Evolutionary conservation across 345 rosid species (phyloP).

Genomic region (Kandelia obovata): DNA sequence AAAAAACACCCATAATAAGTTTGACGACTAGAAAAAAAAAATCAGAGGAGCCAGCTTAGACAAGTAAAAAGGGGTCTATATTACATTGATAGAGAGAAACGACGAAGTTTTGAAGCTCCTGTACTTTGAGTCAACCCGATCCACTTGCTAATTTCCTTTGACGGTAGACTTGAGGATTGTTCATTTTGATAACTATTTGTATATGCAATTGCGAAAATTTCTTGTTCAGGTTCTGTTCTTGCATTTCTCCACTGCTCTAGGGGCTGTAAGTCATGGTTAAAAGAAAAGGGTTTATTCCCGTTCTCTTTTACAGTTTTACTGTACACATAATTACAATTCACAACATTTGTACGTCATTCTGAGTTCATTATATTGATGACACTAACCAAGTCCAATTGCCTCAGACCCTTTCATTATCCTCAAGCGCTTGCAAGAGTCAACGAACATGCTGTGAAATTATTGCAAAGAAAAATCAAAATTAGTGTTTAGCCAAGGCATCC

Average conservation of each 20-base stretch:
- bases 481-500: neutral
- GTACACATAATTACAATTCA: neutral
- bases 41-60: too few relatives aligned
- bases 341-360: neutral
- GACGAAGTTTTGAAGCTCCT: too few relatives aligned
- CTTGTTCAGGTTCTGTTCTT: constrained; percentile 55
- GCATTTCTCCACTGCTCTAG: constrained; percentile 37
- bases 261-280: constrained; percentile 16
- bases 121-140: too few relatives aligned
- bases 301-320: neutral
- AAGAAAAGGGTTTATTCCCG: neutral
- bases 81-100: too few relatives aligned
- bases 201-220: neutral
- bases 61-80: too few relatives aligned
- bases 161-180: constrained; percentile 1
- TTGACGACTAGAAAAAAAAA: too few relatives aligned
- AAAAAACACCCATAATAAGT: too few relatives aligned
- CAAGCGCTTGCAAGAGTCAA: constrained; percentile 27
- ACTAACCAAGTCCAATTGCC: constrained; percentile 31
- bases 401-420: constrained; percentile 36
- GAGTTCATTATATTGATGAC: neutral
- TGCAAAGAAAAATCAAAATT: neutral
- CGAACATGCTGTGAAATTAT: constrained; percentile 21
- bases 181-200: neutral
- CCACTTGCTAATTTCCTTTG: constrained; percentile 33